Conservation (phyloP, 1,139 yeast species). For the Candida freyschussii region DNA sequence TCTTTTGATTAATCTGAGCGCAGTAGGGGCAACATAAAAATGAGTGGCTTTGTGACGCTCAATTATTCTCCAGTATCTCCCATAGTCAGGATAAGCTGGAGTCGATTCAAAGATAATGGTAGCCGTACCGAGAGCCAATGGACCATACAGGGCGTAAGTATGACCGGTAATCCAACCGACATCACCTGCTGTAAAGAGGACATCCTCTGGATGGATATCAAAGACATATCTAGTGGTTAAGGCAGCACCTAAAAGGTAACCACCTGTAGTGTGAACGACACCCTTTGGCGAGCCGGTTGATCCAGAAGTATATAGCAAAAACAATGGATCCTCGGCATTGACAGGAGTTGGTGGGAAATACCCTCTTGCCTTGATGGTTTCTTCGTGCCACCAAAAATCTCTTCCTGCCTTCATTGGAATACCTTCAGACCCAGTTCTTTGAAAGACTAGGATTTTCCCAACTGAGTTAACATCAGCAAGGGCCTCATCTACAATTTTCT, state of each 20-base stretch:
- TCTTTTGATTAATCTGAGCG: conserved; percentile 89
- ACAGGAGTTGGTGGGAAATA: conserved; percentile 86
- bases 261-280: conserved; percentile 93
- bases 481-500: conserved; percentile 80
- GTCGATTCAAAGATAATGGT: conserved; percentile 95
- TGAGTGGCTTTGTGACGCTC: conserved; percentile 92
- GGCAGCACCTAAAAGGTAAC: conserved; percentile 91
- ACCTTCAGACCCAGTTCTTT: conserved; percentile 72
- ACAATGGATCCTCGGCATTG: conserved; percentile 87
- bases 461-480: conserved; percentile 72
- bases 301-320: conserved; percentile 91
- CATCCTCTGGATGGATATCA: conserved; percentile 85
- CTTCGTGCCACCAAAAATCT: conserved; percentile 83
- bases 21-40: conserved; percentile 98
- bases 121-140: conserved; percentile 82
- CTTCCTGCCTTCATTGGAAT: conserved; percentile 73
- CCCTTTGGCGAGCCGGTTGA: conserved; percentile 98
- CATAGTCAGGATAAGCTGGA: conserved; percentile 95
- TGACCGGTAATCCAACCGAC: conserved; percentile 99
- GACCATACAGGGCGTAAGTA: conserved; percentile 93
- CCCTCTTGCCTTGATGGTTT: conserved; percentile 64
- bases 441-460: conserved; percentile 76
- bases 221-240: conserved; percentile 90
- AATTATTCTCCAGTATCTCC: conserved; percentile 95
- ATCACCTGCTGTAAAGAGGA: conserved; percentile 95